A percentile compares a stretch with the other conserved stretches of the same genome.
Conservation (phyloP, 1,139 yeast species). For the Yamadazyma triangularis region DNA sequence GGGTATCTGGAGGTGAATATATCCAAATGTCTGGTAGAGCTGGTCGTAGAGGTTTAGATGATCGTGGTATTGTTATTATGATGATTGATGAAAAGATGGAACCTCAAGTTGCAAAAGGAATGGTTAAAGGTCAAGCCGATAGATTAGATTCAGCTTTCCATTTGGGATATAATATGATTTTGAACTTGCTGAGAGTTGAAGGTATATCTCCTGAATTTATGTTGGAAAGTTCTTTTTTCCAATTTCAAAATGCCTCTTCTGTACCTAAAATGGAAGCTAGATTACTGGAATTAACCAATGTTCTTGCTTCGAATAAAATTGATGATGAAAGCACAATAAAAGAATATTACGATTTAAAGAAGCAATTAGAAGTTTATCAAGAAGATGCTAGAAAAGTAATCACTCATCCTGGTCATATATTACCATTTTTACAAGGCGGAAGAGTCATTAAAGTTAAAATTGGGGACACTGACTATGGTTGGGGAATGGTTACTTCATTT, state of each 20-base stretch:
- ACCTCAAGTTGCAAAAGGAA: conserved; percentile 97
- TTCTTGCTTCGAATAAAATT: conserved; percentile 46
- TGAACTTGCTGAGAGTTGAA: conserved; percentile 93
- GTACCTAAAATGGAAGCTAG: conserved; percentile 80
- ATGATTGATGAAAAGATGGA: conserved; percentile 99
- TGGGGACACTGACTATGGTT: conserved; percentile 69
- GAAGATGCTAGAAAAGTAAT: conserved; percentile 78
- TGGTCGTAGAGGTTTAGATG: conserved; percentile 99
- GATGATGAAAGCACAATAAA: conserved; percentile 72
- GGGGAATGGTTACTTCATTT: conserved; percentile 87
- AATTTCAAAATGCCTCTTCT: conserved; percentile 88
- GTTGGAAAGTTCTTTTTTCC: conserved; percentile 91
- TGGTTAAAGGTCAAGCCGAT: conserved; percentile 99
- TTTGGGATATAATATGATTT: conserved; percentile 93
- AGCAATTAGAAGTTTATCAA: conserved; percentile 65
- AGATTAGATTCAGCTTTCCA: conserved; percentile 95
- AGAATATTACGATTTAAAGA: conserved; percentile 78
- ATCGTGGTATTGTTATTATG: conserved; percentile 97
- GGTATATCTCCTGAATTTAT: conserved; percentile 97
- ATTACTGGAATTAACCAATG: conserved; percentile 47
- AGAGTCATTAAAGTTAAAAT: conserved; percentile 69
- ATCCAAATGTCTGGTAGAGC: conserved; percentile 99
- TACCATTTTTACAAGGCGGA: conserved; percentile 86
- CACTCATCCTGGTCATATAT: conserved; percentile 87
- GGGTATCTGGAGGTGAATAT: conserved; percentile 99